phyloP scores from a whole-genome alignment of 441 rosid genomes.

The Bocquillonia castaneifolia region DNA sequence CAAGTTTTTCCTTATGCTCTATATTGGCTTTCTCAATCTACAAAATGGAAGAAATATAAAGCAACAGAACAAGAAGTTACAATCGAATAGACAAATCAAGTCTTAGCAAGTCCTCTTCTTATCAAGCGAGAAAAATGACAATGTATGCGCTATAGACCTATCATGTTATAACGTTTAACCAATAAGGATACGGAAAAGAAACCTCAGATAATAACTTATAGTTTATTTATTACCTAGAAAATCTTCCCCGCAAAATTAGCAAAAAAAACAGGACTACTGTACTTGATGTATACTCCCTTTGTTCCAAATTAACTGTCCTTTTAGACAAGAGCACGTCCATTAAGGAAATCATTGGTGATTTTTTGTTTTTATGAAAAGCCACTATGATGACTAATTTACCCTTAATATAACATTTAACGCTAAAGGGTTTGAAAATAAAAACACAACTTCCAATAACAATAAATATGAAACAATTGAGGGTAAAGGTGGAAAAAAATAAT shows the following conservation, averaged over 20 bases:
- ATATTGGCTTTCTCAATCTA: slow-evolving; percentile 68
- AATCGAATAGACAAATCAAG: not conserved
- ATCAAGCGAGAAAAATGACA: slow-evolving; percentile 1
- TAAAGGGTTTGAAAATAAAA: too few species aligned
- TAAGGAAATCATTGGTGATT: too few species aligned
- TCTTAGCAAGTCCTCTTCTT: not conserved
- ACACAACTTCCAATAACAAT: too few species aligned
- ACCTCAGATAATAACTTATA: not conserved
- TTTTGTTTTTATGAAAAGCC: too few species aligned
- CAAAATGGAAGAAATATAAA: slow-evolving; percentile 23
- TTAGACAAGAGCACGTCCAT: too few species aligned
- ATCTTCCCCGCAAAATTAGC: not conserved
- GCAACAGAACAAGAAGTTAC: not conserved
- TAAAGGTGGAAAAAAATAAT: too few species aligned
- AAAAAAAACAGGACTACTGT: not conserved
- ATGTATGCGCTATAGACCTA: not conserved
- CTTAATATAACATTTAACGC: too few species aligned
- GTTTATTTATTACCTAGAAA: not conserved
- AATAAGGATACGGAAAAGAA: not conserved
- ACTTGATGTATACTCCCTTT: not conserved
- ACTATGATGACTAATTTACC: too few species aligned
- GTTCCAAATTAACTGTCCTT: too few species aligned
- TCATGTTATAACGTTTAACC: not conserved
- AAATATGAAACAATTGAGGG: too few species aligned
- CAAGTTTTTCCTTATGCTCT: slow-evolving; percentile 65